Evolutionary conservation across 2,329 filamentous ascomycete species (phyloP), one percentile per base, ranked within the genome.

Genomic region (Phialocephala sp.): DNA sequence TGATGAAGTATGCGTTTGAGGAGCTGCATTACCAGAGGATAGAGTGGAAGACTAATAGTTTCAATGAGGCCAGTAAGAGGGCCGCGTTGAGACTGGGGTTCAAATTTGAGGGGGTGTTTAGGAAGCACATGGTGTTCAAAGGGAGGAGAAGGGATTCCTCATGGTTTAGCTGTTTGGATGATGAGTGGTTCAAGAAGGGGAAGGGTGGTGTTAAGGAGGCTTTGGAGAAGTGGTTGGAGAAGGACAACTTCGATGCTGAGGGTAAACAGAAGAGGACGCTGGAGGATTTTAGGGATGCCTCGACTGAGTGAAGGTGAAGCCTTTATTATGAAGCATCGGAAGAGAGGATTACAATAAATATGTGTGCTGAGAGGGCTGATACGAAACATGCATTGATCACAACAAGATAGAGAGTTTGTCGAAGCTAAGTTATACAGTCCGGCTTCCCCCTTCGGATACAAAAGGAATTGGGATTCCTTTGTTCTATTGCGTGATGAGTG

Each of bases 41-140:
- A 4, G 87, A 89, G 74, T 90, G 88, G 87, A 90, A 90, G 71
- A 87, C 85, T 61, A 82, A 90, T 72, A 69, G 79, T 18, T 76
- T 87, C 12, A 90, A 90, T 72, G 77, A 70, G 41, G 78, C 82
- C 0, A 88, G 85, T 54, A 77, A 80, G 15, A 77, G 80, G 4
- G 87, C 88, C 0, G 88, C 88, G 0, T 64, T 77, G 69, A 77
- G 88, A 2, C 73, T 89, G 9, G 88, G 88, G 0, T 90, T 89
- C 69, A 74, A 74, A 0, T 85, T 77, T 69, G 88, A 91, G 73
- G 88, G 88, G 0, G 71, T 82, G 0, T 89, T 89, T 67, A 80
- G 87, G 61, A 85, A 87, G 67, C 87, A 90, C 72, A 82, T 88
- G 81, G 79, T 90, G 36, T 71, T 84, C 8, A 87, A 85, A 69